Evolutionary conservation across 331 rosid species (phyloP), one percentile per base, ranked within the genome.

Genomic region (Erythrophleum ivorense): DNA sequence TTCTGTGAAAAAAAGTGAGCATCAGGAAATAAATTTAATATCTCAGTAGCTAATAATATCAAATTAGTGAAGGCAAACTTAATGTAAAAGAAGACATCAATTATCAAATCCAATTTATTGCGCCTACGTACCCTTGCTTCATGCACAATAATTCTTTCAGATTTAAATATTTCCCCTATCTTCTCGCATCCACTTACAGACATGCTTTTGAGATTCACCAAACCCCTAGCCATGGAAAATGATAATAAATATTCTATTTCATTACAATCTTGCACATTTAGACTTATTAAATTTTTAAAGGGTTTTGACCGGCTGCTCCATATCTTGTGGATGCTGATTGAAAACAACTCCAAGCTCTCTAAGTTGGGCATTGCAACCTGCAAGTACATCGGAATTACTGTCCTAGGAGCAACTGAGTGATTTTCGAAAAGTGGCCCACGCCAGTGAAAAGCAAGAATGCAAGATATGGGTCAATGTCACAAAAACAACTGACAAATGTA

Each of bases 331-430:
- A 71, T 38, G 2, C n/a, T 9, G 16, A 78, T 43, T 5, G 69
- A 77, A 10, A 21, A 52, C 24, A 83, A 52, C 33, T 48, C 3
- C 84, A 84, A 66, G 10, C 0, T 52, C 81, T 84, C 70, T 21
- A 84, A 58, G 38, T 68, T 79, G 16, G 63, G 81, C 13, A 68
- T 34, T 31, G 16, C 34, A 15, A 79, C 84, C 81, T 84, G 48
- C 16, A 74, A 19, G 6, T 2, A 13, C 16, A 13, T 19, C 14
- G 18, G 0, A 24, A 16, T 65, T 24, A 6, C 24, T 24, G 4
- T 5, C 3, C 2, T 18, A 15, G 36, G 21, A 63, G 10, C 19
- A 63, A 21, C 14, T 57, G 2, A 9, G 1, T 2, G 64, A 9
- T 21, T 58, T 2, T 9, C 36, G 9, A 58, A 0, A 58, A 0